Evolutionary conservation across 768 basidiomycete species (phyloP), one percentile per base, ranked within the genome.

Genomic region (Lyophyllum shimeji): DNA sequence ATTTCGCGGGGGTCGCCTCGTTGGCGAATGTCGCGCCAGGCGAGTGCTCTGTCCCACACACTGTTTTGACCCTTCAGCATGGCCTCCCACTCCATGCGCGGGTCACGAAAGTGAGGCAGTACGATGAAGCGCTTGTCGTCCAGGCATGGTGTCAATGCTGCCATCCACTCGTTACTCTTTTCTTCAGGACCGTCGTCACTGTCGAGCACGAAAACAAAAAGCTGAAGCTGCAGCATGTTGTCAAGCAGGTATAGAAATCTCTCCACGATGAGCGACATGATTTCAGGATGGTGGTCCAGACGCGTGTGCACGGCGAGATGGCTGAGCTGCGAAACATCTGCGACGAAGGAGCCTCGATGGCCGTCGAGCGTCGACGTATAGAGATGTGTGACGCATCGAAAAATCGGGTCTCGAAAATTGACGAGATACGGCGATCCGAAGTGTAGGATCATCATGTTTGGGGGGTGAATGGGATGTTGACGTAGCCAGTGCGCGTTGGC

Each of bases 401-500:
- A 71, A 33, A 74, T 58, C 8, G 72, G 67, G 48, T 75, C 71
- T 45, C 58, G 60, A 58, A 70, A 75, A 54, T 72, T 70, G 54
- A 74, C 67, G 11, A 64, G 65, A 25, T 65, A 64, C 0, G 74
- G 72, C 42, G 64, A 65, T 42, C 72, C 72, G 53, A 71, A 69
- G 52, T 74, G 74, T 0, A 71, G 50, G 13, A 75, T 59, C 54
- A 74, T 64, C 50, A 75, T 61, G 29, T 62, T 47, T 18, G 49
- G 58, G 3, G 72, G 72, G 17, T 60, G 65, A 21, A 72, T 68
- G 21, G 68, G 59, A 57, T 74, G 65, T 44, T 63, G 55, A 1
- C 74, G 66, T 8, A 75, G 61, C 72, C 74, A 74, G 47, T 70
- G 69, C 0, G 70, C 72, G 46, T 74, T 69, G 0, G 70, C 65